Conservation (phyloP, 345 rosid species). For the Ceriops tagal region DNA sequence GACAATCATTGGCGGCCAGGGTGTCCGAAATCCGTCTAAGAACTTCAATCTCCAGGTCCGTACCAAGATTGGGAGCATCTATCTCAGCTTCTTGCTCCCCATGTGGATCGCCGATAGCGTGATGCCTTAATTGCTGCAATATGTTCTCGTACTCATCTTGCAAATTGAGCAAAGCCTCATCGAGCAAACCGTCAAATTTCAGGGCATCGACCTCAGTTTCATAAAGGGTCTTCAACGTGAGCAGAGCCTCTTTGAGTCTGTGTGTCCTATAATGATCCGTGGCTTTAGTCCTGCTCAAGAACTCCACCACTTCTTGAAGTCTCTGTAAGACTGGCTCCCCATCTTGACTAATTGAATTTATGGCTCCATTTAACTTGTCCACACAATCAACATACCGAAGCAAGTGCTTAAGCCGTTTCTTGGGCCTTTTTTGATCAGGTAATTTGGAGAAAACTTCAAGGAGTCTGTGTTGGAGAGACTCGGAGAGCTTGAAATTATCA, state of each 20-base stretch:
- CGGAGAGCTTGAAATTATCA: constrained; percentile 42
- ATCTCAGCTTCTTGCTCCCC: constrained; percentile 22
- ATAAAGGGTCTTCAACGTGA: constrained; percentile 48
- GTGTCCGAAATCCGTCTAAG: constrained; percentile 44
- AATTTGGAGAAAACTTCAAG: constrained; percentile 36
- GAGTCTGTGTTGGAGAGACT: constrained; percentile 44
- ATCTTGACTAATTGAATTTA: constrained; percentile 37
- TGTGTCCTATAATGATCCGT: constrained; percentile 44
- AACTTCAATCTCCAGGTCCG: constrained; percentile 44
- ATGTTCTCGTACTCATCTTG: constrained; percentile 53
- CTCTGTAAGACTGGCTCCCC: constrained; percentile 59
- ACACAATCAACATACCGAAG: constrained; percentile 42
- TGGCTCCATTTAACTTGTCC: constrained; percentile 36
- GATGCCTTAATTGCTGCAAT: constrained; percentile 45
- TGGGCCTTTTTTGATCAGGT: constrained; percentile 18
- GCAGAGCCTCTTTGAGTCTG: constrained; percentile 51
- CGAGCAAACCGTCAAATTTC: constrained; percentile 66
- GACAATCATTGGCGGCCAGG: constrained; percentile 53
- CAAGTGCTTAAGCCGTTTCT: constrained; percentile 37
- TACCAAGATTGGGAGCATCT: constrained; percentile 36
- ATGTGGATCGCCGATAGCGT: constrained; percentile 24
- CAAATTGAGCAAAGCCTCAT: constrained; percentile 54
- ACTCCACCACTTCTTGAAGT: constrained; percentile 74
- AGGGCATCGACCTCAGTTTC: constrained; percentile 53
- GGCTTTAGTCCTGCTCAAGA: constrained; percentile 70